phyloP scores from a whole-genome alignment of 2,329 filamentous ascomycete species.

The Pyrenochaeta sp. region DNA sequence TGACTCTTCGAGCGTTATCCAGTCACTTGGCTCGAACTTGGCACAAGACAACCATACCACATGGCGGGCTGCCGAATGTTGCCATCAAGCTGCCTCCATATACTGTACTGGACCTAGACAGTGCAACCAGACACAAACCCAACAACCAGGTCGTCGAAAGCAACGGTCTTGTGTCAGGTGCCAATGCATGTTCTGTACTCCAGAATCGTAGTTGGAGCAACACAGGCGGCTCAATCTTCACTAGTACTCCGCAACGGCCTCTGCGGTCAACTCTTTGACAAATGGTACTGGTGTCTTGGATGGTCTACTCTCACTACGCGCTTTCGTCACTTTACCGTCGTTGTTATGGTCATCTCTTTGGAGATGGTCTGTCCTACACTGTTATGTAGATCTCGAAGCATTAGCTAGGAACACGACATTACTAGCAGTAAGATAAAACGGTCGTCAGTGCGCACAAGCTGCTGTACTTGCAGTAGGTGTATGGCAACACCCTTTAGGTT shows the following conservation, averaged over 20 bases:
- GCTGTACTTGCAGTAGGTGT: conserved; percentile 28
- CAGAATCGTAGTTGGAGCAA: conserved; percentile 12
- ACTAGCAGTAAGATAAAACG: conserved; percentile 18
- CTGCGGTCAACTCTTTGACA: conserved; percentile 5
- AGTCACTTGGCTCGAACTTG: conserved; percentile 14
- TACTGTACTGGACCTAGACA: conserved; percentile 25
- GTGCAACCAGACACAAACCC: conserved; percentile 43
- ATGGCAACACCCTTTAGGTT: conserved; percentile 11
- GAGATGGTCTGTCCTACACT: conserved; percentile 15
- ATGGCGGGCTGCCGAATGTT: conserved; percentile 32
- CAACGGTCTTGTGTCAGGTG: conserved; percentile 30
- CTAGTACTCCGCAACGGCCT: conserved; percentile 8
- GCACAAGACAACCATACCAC: conserved; percentile 30
- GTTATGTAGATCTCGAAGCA: conserved; percentile 33
- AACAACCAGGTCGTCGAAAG: conserved; percentile 42
- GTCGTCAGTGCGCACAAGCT: conserved; percentile 18
- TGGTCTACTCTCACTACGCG: not conserved
- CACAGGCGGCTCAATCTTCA: not conserved
- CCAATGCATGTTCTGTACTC: conserved; percentile 31
- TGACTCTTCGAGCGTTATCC: conserved; percentile 2
- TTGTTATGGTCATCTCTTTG: not conserved
- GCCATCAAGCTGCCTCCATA: conserved; percentile 12
- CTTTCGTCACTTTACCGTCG: not conserved
- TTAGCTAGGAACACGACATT: conserved; percentile 28
- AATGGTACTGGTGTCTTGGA: not conserved